phyloP scores from a whole-genome alignment of 2,329 filamentous ascomycete genomes.

The Paecilomyces variotii region DNA sequence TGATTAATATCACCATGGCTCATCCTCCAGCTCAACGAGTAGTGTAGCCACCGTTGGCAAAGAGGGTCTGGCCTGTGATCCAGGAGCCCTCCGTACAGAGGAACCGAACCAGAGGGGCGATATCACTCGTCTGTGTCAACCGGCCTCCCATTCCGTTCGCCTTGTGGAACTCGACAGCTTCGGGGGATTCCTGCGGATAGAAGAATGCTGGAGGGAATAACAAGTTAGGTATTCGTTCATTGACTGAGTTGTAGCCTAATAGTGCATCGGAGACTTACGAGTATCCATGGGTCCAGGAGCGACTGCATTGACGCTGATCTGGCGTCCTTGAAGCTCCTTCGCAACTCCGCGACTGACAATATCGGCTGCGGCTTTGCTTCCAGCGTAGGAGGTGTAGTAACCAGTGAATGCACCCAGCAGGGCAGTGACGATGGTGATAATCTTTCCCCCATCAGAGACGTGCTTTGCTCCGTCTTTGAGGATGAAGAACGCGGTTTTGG shows the following conservation, averaged over 20 bases:
- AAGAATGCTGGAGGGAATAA: constrained; percentile 31
- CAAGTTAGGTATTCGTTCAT: constrained; percentile 1
- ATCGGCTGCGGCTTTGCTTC: constrained; percentile 52
- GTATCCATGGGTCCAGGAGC: constrained; percentile 50
- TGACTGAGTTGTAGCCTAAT: neutral
- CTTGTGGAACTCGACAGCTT: constrained; percentile 40
- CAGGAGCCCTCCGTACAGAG: constrained; percentile 38
- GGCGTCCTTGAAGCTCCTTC: constrained; percentile 47
- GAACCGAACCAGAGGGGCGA: constrained; percentile 40
- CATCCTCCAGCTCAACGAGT: constrained; percentile 12
- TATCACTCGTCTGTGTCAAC: constrained; percentile 37
- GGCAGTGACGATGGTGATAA: constrained; percentile 40
- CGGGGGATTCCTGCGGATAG: constrained; percentile 36
- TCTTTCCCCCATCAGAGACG: constrained; percentile 39
- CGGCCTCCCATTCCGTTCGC: constrained; percentile 35
- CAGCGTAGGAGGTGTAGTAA: constrained; percentile 40
- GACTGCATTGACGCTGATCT: constrained; percentile 46
- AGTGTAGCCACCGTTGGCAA: constrained; percentile 43
- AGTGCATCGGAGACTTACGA: constrained; percentile 19
- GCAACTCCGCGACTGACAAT: constrained; percentile 46
- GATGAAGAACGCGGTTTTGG: constrained; percentile 40
- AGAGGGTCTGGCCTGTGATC: constrained; percentile 43
- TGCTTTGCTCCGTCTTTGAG: constrained; percentile 37
- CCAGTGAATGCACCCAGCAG: constrained; percentile 41
- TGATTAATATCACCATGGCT: too few species aligned